Evolutionary conservation across 2,329 filamentous ascomycete genomes (phyloP), one percentile per base, ranked within the genome.

Genomic region (Penicillium sp.): DNA sequence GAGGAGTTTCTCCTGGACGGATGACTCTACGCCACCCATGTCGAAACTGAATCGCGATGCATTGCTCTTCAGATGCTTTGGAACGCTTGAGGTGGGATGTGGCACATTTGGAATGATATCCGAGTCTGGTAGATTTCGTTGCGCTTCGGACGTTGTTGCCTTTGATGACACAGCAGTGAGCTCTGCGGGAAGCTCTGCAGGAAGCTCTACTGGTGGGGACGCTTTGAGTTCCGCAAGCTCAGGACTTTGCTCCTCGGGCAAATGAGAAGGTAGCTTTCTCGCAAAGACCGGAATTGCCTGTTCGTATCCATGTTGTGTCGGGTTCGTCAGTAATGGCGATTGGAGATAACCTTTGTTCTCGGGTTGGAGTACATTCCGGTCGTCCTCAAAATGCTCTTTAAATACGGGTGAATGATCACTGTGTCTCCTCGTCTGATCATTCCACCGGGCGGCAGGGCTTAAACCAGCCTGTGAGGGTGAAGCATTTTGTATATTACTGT

Each of bases 41-140:
- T 87, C 84, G 59, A 87, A 87, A 59, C 84, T 86, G 63, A 87
- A 87, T 9, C 84, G 74, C 2, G 82, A 85, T 0, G 83, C 81
- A 65, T 80, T 82, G 61, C 83, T 85, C 51, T 72, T 77, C 49
- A 79, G 67, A 59, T 78, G 77, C 53, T 71, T 76, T 2, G 77
- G 77, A 33, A 78, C 54, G 6, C 70, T 70, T 4, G 69, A 58
- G 28, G 65, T 60, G 39, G 63, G 61, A 38, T 64, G 64, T 12
- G 64, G 57, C 34, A 66, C 59, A 48, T 65, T 59, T 29, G 71
- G 65, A 34, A 71, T 60, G 13, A 66, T 63, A 60, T 68, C 67
- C 41, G 65, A 58, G 15, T 67, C 69, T 41, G 62, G 60, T 18
- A 57, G 52, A 5, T 39, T 39, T 39, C 13, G 16, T 21, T 46